A percentile compares a stretch with the other conserved stretches of the same genome.
phyloP scores from a whole-genome alignment of 1,284 basidiomycete species.

The Naganishia sp. region DNA sequence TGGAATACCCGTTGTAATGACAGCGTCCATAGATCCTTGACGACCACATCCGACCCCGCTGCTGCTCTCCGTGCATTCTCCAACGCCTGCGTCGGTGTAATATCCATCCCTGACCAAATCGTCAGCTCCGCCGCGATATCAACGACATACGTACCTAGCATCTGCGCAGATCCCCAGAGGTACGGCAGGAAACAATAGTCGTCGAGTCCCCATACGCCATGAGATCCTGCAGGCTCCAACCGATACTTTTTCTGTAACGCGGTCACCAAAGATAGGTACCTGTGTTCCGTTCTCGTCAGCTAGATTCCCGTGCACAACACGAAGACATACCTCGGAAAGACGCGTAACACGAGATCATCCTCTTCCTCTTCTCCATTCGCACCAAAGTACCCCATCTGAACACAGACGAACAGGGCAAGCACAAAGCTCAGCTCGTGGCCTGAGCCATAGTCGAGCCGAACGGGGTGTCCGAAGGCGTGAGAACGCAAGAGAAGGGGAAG shows the following conservation, averaged over 20 bases:
- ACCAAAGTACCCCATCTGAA: constrained; percentile 46
- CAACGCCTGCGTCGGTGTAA: constrained; percentile 40
- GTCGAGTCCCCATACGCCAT: constrained; percentile 97
- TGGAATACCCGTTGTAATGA: constrained; percentile 75
- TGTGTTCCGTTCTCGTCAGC: constrained; percentile 71
- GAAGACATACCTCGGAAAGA: constrained; percentile 51
- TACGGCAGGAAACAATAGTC: constrained; percentile 98
- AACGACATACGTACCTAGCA: constrained; percentile 56
- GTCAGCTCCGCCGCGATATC: not conserved
- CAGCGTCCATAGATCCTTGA: constrained; percentile 72
- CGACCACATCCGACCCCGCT: not conserved
- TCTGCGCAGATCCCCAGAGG: constrained; percentile 75
- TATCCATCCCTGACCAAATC: constrained; percentile 34
- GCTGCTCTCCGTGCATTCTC: constrained; percentile 34
- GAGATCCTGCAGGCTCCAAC: constrained; percentile 96
- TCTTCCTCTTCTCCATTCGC: constrained; percentile 42
- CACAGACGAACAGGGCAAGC: constrained; percentile 63
- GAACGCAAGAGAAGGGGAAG: constrained; percentile 57
- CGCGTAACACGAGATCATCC: constrained; percentile 53
- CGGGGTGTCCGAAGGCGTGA: constrained; percentile 81
- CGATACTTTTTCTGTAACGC: constrained; percentile 89
- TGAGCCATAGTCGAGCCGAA: constrained; percentile 92
- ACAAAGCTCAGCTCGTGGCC: constrained; percentile 91
- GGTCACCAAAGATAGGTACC: constrained; percentile 88
- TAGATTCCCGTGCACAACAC: constrained; percentile 46